Conservation (phyloP, 73 alveolate genomes). For the Paramecium tetraurelia region DNA sequence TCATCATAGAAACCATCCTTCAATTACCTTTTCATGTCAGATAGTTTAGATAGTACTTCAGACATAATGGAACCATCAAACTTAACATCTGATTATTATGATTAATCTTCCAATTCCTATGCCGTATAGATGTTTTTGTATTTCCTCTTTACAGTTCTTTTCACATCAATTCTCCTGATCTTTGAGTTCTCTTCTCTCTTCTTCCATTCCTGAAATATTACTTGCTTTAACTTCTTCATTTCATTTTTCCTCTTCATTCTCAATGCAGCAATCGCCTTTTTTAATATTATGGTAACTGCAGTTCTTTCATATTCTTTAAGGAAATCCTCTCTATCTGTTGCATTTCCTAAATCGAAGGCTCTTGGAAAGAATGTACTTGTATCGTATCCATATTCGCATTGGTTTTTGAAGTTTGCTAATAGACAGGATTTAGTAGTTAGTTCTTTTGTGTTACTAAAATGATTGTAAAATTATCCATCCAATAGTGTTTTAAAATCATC, state of each 20-base stretch:
- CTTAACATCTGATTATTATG: neutral
- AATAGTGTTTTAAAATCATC: slow-evolving; percentile 65
- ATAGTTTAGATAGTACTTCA: slow-evolving; percentile 4
- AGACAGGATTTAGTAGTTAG: slow-evolving; percentile 75
- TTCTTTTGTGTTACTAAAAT: slow-evolving; percentile 75
- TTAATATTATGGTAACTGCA: slow-evolving; percentile 60
- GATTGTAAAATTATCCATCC: slow-evolving; percentile 72
- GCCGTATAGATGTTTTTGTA: slow-evolving; percentile 15
- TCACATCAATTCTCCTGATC: slow-evolving; percentile 1
- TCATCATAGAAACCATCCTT: slow-evolving; percentile 51
- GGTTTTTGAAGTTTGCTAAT: slow-evolving; percentile 62
- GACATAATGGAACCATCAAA: slow-evolving; percentile 16
- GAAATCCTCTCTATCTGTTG: slow-evolving; percentile 66
- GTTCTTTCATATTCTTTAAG: slow-evolving; percentile 72
- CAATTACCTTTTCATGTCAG: neutral
- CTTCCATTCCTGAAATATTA: neutral
- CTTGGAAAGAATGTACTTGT: slow-evolving; percentile 71
- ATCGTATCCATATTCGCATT: slow-evolving; percentile 59
- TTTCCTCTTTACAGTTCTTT: slow-evolving; percentile 45
- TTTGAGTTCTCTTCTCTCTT: neutral
- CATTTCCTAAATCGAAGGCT: slow-evolving; percentile 77
- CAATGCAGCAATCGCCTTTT: slow-evolving; percentile 46
- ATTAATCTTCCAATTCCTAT: neutral
- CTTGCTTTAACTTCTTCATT: slow-evolving; percentile 52
- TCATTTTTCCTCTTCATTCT: slow-evolving; percentile 31